A percentile compares a stretch with the other conserved stretches of the same genome.
These are phyloP conservation scores for Rhododendron ovatum DNA, from an alignment of 148 eudicot genomes.

Conservation along the genomic window DNA sequence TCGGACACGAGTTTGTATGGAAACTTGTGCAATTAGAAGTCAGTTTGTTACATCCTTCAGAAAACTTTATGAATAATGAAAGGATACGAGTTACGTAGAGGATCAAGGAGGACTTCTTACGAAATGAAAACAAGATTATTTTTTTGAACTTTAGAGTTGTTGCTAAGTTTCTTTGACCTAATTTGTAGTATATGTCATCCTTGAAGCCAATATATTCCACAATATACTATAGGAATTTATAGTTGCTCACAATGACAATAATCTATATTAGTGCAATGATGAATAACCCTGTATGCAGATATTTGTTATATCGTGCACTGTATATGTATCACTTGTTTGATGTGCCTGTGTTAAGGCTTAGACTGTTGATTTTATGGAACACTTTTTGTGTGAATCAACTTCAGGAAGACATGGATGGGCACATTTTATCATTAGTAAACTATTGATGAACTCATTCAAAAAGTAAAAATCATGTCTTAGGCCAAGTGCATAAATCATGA, in stretches of 20 bases:
- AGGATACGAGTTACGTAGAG: not conserved
- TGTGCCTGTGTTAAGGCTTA: not conserved
- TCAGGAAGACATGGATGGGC: conserved; percentile 3
- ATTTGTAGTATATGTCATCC: not conserved
- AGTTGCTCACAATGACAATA: not conserved
- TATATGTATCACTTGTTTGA: not conserved
- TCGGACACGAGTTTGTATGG: not conserved
- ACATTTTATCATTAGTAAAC: not conserved
- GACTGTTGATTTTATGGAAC: not conserved
- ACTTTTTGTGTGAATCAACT: not conserved
- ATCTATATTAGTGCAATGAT: not conserved
- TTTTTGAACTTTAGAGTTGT: not conserved
- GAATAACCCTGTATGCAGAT: not conserved
- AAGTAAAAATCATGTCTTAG: not conserved
- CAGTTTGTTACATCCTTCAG: not conserved
- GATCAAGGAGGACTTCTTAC: not conserved
- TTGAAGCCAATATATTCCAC: not conserved
- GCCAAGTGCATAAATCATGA: not conserved
- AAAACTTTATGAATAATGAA: not conserved
- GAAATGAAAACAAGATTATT: not conserved
- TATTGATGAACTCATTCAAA: not conserved
- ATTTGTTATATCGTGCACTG: not conserved
- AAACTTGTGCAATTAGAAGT: not conserved
- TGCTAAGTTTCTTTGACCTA: not conserved
- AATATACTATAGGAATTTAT: not conserved